Base-by-base conservation (phyloP, 2,329 filamentous ascomycete species). In the Trichocomaceae sp. region DNA sequence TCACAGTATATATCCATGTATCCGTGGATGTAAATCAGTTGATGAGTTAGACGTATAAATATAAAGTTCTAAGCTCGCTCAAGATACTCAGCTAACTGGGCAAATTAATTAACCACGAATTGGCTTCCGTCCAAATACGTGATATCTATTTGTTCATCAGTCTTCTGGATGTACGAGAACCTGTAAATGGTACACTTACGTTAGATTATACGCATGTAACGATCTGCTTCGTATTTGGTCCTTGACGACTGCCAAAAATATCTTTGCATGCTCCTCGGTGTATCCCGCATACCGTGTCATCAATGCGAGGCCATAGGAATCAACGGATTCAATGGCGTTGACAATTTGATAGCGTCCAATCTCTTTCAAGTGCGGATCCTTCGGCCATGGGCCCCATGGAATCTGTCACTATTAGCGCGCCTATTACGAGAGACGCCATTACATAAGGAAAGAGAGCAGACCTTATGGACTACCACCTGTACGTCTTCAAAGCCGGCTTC, bases 401-500 rank as follows among this genome's bases (percentile, higher is more conserved):
- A 58, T 22, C 48, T 50, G 10, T 8, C 7, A 19, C 5, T n/a
- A 20, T 50, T 45, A 22, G 29, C 5, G 26, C 26, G 5, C 10
- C 26, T 10, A 29, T 29, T 29, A 29, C 10, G 8, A 8, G 2
- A 29, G 26, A 29, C 26, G 10, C 2, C 26, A 29, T 29, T 29
- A 10, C 5, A 8, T 5, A 29, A 13, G 20, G 23, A 12, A 6
- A 15, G 26, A 39, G 13, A 20, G 13, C 17, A n/a, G 20, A 50
- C 48, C 20, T 57, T 57, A 50, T 48, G 56, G 13, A 58, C 35
- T 22, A 52, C 41, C 17, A 50, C n/a, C 19, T 41, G 42, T 26
- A 58, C 49, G 9, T 58, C 50, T 49, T 54, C 47, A 42, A 58
- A 58, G 5, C 57, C 57, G 2, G 49, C 41, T 8, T 52, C 50